A percentile compares a stretch with the other conserved stretches of the same genome.
Conservation (phyloP, 2,329 filamentous ascomycete genomes). For the Aspergillus alliaceus region DNA sequence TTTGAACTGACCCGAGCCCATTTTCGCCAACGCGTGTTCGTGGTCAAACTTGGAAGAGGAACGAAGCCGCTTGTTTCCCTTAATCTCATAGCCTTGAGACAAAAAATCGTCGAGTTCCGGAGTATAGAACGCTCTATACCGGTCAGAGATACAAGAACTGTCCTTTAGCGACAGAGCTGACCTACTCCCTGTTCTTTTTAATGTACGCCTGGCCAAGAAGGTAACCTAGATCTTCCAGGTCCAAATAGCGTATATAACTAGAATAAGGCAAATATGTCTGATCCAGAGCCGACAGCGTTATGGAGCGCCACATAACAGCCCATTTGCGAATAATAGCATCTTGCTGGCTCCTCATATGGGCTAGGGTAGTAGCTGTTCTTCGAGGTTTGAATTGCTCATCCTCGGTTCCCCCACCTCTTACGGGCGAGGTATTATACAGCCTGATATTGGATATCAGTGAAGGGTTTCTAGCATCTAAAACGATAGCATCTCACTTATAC, state of each 20-base stretch:
- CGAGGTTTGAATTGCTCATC: conserved; percentile 43
- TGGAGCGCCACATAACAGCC: conserved; percentile 66
- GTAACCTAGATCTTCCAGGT: conserved; percentile 61
- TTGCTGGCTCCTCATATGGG: conserved; percentile 42
- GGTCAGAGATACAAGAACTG: conserved; percentile 3
- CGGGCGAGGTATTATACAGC: conserved; percentile 49
- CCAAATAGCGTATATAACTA: conserved; percentile 64
- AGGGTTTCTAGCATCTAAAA: background rate
- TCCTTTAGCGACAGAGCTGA: conserved; percentile 18
- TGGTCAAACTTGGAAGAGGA: conserved; percentile 22
- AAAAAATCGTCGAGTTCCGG: conserved; percentile 39
- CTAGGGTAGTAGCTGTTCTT: conserved; percentile 15
- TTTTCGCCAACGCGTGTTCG: conserved; percentile 46
- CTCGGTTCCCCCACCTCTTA: conserved; percentile 45
- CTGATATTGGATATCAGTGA: conserved; percentile 29
- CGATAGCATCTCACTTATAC: conserved; percentile 21
- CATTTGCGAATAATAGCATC: conserved; percentile 55
- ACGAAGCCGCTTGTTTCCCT: conserved; percentile 23
- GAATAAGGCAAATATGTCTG: conserved; percentile 67
- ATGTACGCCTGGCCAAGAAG: conserved; percentile 62
- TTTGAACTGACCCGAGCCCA: conserved; percentile 47
- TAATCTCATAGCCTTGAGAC: conserved; percentile 17
- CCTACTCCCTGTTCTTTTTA: conserved; percentile 58
- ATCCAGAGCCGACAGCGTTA: conserved; percentile 65
- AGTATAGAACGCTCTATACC: conserved; percentile 51